Percentiles rank a stretch among this genome's conserved stretches.
Conservation (phyloP, 2,329 filamentous ascomycete species). For the Sporothrix mexicana region DNA sequence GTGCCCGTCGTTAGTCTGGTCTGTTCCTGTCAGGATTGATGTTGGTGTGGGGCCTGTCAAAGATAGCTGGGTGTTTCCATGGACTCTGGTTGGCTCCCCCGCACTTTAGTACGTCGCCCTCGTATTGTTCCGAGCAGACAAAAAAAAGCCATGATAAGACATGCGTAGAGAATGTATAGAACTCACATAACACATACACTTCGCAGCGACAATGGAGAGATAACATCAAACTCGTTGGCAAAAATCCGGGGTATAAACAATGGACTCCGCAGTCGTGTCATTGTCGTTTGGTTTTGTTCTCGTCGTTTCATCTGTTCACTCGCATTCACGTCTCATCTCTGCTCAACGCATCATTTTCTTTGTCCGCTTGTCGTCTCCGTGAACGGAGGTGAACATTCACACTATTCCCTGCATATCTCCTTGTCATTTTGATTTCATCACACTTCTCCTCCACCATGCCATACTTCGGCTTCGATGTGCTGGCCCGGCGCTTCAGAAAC, state of each 20-base stretch:
- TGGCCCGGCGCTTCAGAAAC: constrained; percentile 9
- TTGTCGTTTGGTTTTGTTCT: not conserved
- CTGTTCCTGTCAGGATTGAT: not conserved
- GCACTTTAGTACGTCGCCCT: not conserved
- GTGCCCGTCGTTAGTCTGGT: no score
- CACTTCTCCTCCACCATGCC: no score
- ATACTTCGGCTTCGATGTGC: constrained; percentile 22
- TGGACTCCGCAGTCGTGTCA: not conserved
- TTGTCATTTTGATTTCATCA: no score
- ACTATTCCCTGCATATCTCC: no score
- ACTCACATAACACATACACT: not conserved
- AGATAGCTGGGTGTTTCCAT: not conserved
- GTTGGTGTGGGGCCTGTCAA: not conserved
- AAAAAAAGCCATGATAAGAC: not conserved
- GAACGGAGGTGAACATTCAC: not conserved
- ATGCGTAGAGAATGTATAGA: no score
- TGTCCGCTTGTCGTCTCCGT: not conserved
- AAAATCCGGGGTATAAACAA: constrained; percentile 10
- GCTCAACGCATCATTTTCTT: not conserved
- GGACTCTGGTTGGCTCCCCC: not conserved
- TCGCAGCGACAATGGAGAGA: not conserved
- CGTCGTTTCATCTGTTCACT: not conserved
- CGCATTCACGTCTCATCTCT: not conserved
- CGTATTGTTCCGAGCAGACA: constrained; percentile 19
- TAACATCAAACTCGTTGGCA: not conserved